Evolutionary conservation across 805 yeast genomes (phyloP).

Genomic region (Lipomyces lipofer): DNA sequence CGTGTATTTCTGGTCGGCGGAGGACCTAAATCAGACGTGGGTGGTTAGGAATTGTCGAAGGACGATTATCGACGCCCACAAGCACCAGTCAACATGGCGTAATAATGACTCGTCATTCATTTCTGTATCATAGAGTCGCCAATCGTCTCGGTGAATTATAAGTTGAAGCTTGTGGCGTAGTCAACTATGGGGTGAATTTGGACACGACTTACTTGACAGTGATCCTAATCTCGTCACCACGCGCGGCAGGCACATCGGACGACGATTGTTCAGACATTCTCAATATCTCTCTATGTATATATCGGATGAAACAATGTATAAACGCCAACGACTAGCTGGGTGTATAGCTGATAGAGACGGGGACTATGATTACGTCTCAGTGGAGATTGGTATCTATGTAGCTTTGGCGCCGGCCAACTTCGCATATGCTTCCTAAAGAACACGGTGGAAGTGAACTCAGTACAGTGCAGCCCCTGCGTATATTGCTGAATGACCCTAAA

Average conservation of each 20-base stretch:
- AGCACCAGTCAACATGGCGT: background rate
- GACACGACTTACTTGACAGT: conserved; percentile 27
- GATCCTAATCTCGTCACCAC: conserved; percentile 25
- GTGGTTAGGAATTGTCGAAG: conserved; percentile 4
- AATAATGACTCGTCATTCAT: background rate
- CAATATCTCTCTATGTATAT: too few species aligned
- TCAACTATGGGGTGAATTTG: too few species aligned
- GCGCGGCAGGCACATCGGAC: conserved; percentile 9
- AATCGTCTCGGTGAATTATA: too few species aligned
- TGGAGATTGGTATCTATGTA: background rate
- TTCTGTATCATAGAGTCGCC: too few species aligned
- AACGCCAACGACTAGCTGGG: too few species aligned
- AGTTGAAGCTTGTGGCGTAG: too few species aligned
- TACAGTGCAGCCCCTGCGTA: too few species aligned
- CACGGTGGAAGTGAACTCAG: conserved; percentile 16
- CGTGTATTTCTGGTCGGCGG: conserved; percentile 68
- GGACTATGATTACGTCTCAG: background rate
- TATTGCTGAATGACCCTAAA: too few species aligned
- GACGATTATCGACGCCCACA: background rate
- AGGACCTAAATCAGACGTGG: conserved; percentile 18
- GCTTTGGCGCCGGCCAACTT: background rate
- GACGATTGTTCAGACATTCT: conserved; percentile 6
- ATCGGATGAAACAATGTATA: too few species aligned
- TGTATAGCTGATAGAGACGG: background rate
- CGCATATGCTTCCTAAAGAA: background rate